These are phyloP conservation scores for Nicotiana tomentosiformis DNA, from an alignment of 257 asterid genomes.

Conservation along the genomic window DNA sequence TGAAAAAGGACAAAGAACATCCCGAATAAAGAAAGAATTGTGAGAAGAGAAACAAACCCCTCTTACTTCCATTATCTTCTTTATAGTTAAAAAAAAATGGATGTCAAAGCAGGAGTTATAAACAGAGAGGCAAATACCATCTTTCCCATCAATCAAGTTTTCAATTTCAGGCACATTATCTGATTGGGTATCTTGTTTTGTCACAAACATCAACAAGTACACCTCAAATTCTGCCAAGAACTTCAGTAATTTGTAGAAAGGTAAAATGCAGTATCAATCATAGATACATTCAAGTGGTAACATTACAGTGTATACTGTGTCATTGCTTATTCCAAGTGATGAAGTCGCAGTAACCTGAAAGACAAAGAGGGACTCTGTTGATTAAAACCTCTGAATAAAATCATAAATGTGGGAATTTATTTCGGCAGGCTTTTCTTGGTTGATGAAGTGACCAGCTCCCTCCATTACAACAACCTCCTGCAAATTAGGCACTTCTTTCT, in stretches of 20 bases:
- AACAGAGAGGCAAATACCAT: background rate
- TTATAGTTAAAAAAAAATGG: background rate
- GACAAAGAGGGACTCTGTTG: background rate
- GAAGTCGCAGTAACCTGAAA: background rate
- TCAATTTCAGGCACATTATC: background rate
- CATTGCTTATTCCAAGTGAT: background rate
- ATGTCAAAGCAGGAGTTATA: background rate
- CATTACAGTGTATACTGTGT: background rate
- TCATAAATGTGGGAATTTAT: constrained; percentile 57
- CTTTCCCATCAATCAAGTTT: background rate
- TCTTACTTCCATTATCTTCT: background rate
- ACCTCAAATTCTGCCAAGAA: background rate
- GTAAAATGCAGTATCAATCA: background rate
- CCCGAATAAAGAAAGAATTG: too few relatives aligned
- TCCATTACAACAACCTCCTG: constrained; percentile 74
- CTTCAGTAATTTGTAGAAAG: background rate
- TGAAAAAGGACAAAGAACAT: too few relatives aligned
- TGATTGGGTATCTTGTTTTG: background rate
- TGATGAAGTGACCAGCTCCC: constrained; percentile 84
- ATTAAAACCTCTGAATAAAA: constrained; percentile 56
- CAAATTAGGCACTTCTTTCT: constrained; percentile 55
- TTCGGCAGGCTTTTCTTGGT: constrained; percentile 79
- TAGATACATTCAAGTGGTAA: background rate
- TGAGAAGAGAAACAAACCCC: too few relatives aligned
- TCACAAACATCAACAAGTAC: background rate